Evolutionary conservation across 257 asterid species (phyloP).

Genomic region (Solanum chiquidenum): DNA sequence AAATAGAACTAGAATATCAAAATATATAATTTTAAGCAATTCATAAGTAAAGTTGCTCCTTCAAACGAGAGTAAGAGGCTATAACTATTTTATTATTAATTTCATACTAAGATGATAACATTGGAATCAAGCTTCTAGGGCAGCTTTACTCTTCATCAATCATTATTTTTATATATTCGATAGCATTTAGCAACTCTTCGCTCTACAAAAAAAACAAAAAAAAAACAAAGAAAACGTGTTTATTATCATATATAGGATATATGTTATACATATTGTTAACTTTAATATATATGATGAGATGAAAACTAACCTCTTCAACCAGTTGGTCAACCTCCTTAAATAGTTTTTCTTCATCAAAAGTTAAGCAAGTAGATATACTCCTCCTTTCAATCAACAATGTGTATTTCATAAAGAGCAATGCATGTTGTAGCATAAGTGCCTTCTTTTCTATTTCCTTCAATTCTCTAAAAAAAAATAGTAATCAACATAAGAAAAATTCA

Average conservation of each 20-base stretch:
- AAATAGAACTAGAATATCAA: background rate
- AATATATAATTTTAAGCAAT: background rate
- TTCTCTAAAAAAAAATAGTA: no score
- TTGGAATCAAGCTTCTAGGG: background rate
- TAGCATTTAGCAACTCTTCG: background rate
- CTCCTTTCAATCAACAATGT: background rate
- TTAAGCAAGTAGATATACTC: background rate
- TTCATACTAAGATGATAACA: no score
- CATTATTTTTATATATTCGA: background rate
- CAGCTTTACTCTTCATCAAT: background rate
- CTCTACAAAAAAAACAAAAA: background rate
- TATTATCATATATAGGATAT: background rate
- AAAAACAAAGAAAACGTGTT: background rate
- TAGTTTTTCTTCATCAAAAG: no score
- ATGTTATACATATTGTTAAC: background rate
- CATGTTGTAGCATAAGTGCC: background rate
- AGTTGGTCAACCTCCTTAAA: background rate
- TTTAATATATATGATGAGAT: background rate
- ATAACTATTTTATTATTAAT: no score
- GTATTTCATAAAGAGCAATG: background rate
- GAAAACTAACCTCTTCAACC: background rate
- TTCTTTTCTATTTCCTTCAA: background rate
- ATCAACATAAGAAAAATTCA: no score
- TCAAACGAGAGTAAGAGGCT: background rate
- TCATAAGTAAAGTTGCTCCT: background rate